Percentiles rank a stretch among this genome's conserved stretches.
phyloP scores from a whole-genome alignment of 352 stramenopile genomes.

The Phytopythium mirpurense region DNA sequence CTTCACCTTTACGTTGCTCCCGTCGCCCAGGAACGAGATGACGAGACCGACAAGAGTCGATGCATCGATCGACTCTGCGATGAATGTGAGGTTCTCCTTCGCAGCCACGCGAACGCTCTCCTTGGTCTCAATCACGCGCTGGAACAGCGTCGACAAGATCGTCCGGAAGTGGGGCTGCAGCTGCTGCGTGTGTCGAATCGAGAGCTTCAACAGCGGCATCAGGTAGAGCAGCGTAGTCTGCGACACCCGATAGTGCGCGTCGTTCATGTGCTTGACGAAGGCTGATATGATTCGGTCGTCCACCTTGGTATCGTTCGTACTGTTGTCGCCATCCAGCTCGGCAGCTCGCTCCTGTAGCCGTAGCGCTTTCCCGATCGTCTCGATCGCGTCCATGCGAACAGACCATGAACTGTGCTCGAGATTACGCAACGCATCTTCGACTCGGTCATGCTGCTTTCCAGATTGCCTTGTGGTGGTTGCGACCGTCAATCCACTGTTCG shows the following conservation, averaged over 20 bases:
- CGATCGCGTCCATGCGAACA: slow-evolving; percentile 51
- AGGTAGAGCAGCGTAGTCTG: slow-evolving; percentile 63
- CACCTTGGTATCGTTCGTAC: slow-evolving; percentile 27
- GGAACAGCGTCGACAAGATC: slow-evolving; percentile 58
- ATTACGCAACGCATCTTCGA: slow-evolving; percentile 46
- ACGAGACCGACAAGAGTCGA: slow-evolving; percentile 36
- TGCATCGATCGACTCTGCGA: slow-evolving; percentile 43
- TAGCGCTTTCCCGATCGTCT: slow-evolving; percentile 34
- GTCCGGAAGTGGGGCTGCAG: slow-evolving; percentile 49
- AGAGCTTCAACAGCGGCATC: slow-evolving; percentile 40
- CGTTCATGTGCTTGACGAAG: slow-evolving; percentile 61
- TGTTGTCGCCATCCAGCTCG: slow-evolving; percentile 5
- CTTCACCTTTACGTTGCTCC: slow-evolving; percentile 80
- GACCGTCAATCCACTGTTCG: background rate
- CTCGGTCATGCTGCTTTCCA: slow-evolving; percentile 19
- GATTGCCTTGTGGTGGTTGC: background rate
- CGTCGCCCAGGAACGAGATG: slow-evolving; percentile 60
- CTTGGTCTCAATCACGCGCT: slow-evolving; percentile 76
- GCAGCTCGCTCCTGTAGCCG: slow-evolving; percentile 9
- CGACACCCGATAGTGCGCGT: slow-evolving; percentile 71
- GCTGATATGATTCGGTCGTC: slow-evolving; percentile 48
- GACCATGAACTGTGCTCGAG: slow-evolving; percentile 62
- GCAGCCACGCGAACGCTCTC: slow-evolving; percentile 45
- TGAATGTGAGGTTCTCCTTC: slow-evolving; percentile 57
- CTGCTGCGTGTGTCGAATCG: slow-evolving; percentile 24